phyloP scores from a whole-genome alignment of 1,139 yeast species.

The Hyphopichia fennica region DNA sequence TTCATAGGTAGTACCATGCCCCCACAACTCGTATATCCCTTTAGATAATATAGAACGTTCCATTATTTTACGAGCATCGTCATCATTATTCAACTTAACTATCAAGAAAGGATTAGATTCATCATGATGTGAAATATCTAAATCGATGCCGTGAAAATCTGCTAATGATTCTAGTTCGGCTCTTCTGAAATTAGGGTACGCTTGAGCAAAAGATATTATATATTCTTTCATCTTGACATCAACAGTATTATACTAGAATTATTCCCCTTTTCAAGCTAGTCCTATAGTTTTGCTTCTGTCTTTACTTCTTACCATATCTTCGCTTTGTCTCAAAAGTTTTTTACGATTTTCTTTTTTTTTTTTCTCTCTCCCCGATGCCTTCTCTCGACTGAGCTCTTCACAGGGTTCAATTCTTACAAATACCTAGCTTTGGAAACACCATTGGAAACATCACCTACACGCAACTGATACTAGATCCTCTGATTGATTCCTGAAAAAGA shows the following conservation, averaged over 20 bases:
- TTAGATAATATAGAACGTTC: slow-evolving; percentile 67
- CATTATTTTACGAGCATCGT: slow-evolving; percentile 65
- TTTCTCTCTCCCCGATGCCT: background rate
- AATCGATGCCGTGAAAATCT: slow-evolving; percentile 49
- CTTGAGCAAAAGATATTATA: slow-evolving; percentile 79
- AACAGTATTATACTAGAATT: background rate
- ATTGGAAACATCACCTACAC: too few relatives aligned
- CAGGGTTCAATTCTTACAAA: too few relatives aligned
- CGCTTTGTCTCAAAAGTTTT: background rate
- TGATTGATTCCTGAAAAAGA: too few relatives aligned
- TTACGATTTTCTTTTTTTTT: background rate
- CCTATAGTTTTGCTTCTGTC: too few relatives aligned
- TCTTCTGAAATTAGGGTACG: slow-evolving; percentile 71
- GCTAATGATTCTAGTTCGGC: slow-evolving; percentile 90
- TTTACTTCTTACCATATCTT: background rate
- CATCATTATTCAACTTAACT: slow-evolving; percentile 62
- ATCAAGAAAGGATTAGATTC: slow-evolving; percentile 69
- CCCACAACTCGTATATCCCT: slow-evolving; percentile 87
- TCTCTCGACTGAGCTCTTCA: background rate
- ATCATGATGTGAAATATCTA: slow-evolving; percentile 63
- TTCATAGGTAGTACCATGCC: slow-evolving; percentile 58
- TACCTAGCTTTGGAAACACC: too few relatives aligned
- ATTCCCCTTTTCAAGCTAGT: too few relatives aligned
- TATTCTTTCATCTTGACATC: slow-evolving; percentile 58
- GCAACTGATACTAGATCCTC: too few relatives aligned